phyloP scores from a whole-genome alignment of 805 yeast genomes.

The Spathaspora hagerdaliae region DNA sequence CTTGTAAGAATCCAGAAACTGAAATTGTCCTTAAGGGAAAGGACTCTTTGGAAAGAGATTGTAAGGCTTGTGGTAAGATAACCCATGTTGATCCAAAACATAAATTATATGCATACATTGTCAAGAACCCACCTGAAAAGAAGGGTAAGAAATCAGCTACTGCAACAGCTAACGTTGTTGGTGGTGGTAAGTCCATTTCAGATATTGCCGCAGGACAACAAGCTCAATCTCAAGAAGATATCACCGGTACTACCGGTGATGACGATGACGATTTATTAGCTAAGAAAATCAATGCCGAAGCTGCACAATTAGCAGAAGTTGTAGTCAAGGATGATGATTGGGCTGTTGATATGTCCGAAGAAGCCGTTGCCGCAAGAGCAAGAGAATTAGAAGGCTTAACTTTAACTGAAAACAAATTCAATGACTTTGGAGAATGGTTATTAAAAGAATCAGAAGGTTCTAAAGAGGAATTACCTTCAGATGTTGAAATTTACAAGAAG shows the following conservation, averaged over 20 bases:
- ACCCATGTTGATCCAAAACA: conserved; percentile 80
- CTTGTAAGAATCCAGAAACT: conserved; percentile 97
- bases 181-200: conserved; percentile 78
- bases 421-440: conserved; percentile 89
- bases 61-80: conserved; percentile 97
- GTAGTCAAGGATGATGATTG: conserved; percentile 87
- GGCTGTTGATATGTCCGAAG: conserved; percentile 97
- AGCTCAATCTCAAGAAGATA: conserved; percentile 20
- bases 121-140: conserved; percentile 80
- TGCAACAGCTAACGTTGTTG: conserved; percentile 84
- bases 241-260: conserved; percentile 33
- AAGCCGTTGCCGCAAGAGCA: conserved; percentile 91
- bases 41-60: conserved; percentile 78
- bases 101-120: conserved; percentile 79
- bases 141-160: conserved; percentile 80
- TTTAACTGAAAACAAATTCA: conserved; percentile 50
- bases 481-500: conserved; percentile 89
- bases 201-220: conserved; percentile 63
- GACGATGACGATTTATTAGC: conserved; percentile 74
- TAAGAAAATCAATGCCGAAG: conserved; percentile 78
- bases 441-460: conserved; percentile 47
- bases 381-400: conserved; percentile 71
- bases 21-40: conserved; percentile 77
- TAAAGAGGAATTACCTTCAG: conserved; percentile 64
- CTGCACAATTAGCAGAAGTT: conserved; percentile 53